Evolutionary conservation across 768 basidiomycete species (phyloP).

Genomic region (Dentipellis sp.): DNA sequence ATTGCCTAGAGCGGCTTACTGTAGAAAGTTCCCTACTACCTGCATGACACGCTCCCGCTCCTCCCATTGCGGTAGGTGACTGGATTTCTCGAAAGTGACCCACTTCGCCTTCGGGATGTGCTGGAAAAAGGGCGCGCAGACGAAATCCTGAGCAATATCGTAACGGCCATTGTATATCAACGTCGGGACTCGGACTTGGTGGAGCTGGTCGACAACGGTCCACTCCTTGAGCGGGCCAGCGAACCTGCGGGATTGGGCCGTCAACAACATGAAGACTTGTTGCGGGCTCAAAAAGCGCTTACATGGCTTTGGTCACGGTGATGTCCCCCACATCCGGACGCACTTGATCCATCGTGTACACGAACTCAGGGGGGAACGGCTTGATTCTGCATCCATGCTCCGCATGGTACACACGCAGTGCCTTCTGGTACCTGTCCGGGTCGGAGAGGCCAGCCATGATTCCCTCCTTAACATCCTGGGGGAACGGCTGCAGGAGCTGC

Average conservation of each 20-base stretch:
- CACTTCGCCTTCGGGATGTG: slow-evolving; percentile 33
- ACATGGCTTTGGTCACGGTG: background rate
- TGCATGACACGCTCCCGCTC: slow-evolving; percentile 32
- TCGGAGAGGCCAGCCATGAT: background rate
- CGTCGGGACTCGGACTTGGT: slow-evolving; percentile 28
- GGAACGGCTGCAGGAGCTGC: background rate
- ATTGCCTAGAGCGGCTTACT: slow-evolving; percentile 3
- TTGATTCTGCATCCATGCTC: background rate
- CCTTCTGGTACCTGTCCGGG: background rate
- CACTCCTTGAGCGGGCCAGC: slow-evolving; percentile 35
- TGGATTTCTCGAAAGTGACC: slow-evolving; percentile 34
- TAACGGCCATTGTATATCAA: slow-evolving; percentile 29
- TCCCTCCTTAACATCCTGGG: background rate
- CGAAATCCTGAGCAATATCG: slow-evolving; percentile 33
- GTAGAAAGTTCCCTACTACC: slow-evolving; percentile 25
- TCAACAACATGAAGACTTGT: background rate
- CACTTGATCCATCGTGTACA: background rate
- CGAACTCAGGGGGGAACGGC: background rate
- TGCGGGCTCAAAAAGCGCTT: background rate
- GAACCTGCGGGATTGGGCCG: slow-evolving; percentile 13
- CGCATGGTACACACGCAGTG: background rate
- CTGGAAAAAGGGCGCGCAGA: slow-evolving; percentile 28
- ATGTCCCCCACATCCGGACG: background rate
- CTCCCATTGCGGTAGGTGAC: slow-evolving; percentile 36
- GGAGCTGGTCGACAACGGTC: slow-evolving; percentile 36